A percentile compares a stretch with the other conserved stretches of the same genome.
These are phyloP conservation scores for Phytophthora pini DNA, from an alignment of 352 stramenopile species.

Conservation along the genomic window DNA sequence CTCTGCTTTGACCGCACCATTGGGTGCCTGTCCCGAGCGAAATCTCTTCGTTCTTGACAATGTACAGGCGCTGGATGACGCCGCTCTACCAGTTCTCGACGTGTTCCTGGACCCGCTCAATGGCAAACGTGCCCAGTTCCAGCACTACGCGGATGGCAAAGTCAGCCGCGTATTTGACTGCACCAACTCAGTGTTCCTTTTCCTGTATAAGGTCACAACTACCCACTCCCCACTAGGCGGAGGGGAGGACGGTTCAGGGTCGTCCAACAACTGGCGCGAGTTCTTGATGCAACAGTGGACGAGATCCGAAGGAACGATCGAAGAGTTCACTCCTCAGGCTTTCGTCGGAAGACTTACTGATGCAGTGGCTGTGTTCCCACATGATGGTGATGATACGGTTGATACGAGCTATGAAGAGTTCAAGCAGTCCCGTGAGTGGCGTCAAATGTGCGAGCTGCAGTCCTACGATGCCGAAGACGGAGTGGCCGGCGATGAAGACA, in stretches of 20 bases:
- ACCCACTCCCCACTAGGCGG: constrained; percentile 11
- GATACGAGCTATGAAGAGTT: constrained; percentile 20
- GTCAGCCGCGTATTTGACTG: constrained; percentile 53
- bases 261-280: constrained; percentile 49
- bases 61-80: constrained; percentile 52
- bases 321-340: constrained; percentile 75
- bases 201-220: constrained; percentile 53
- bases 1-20: constrained; percentile 34
- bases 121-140: constrained; percentile 65
- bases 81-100: constrained; percentile 62
- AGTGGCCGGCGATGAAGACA: not conserved
- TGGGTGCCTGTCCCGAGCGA: constrained; percentile 53
- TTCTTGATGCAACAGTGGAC: constrained; percentile 65
- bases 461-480: constrained; percentile 9
- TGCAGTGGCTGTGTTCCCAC: constrained; percentile 40
- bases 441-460: constrained; percentile 36
- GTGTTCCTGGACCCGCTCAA: constrained; percentile 78
- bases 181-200: constrained; percentile 63
- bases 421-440: constrained; percentile 34
- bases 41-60: constrained; percentile 64
- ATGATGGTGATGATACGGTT: constrained; percentile 5
- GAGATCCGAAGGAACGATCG: constrained; percentile 32
- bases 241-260: not conserved
- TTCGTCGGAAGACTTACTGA: constrained; percentile 66
- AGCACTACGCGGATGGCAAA: constrained; percentile 40